A percentile compares a stretch with the other conserved stretches of the same genome.
These are phyloP conservation scores for Curvularia hawaiiensis DNA, from an alignment of 2,329 filamentous ascomycete species.

Conservation along the genomic window DNA sequence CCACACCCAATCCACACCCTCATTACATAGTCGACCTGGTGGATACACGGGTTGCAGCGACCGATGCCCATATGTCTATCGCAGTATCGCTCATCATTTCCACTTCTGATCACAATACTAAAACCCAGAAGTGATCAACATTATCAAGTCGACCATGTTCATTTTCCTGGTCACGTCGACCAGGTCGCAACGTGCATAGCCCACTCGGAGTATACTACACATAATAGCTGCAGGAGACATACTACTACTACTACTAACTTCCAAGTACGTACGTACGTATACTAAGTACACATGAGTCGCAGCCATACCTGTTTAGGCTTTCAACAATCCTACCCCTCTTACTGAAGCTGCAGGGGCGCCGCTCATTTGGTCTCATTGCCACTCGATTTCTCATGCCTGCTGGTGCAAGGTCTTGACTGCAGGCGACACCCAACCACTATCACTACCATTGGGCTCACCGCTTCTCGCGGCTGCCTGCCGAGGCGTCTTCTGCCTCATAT, in stretches of 20 bases:
- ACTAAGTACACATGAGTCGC: background rate
- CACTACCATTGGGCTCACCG: background rate
- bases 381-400: background rate
- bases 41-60: background rate
- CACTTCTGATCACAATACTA: background rate
- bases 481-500: background rate
- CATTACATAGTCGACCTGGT: background rate
- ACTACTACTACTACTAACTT: no score
- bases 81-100: background rate
- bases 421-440: background rate
- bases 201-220: background rate
- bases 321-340: background rate
- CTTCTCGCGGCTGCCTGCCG: background rate
- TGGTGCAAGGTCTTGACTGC: background rate
- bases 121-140: background rate
- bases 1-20: background rate
- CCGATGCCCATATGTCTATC: background rate
- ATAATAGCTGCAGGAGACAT: background rate
- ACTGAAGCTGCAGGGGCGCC: background rate
- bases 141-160: background rate
- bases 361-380: background rate
- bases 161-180: constrained; percentile 1
- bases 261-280: background rate
- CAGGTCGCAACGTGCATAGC: background rate
- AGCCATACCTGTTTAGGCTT: background rate